phyloP scores from a whole-genome alignment of 108 stramenopile genomes.

The Cylindrotheca fusiformis region DNA sequence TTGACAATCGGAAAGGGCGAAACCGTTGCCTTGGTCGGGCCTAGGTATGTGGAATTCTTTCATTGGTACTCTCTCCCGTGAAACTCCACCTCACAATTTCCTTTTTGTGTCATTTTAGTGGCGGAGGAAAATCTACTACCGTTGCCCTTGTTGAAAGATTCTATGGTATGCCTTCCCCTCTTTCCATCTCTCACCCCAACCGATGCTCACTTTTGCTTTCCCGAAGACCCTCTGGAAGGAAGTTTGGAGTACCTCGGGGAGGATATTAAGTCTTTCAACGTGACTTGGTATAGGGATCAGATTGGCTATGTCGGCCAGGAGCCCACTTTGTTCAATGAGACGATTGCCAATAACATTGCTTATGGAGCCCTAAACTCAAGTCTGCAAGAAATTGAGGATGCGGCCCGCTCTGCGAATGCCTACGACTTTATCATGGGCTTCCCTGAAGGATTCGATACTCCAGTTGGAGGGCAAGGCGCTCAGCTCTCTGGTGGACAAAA shows the following conservation, averaged over 20 bases:
- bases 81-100: not conserved
- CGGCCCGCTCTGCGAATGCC: constrained; percentile 83
- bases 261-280: constrained; percentile 69
- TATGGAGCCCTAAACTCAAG: constrained; percentile 62
- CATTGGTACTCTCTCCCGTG: not conserved
- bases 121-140: constrained; percentile 85
- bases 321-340: constrained; percentile 87
- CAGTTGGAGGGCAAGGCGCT: constrained; percentile 53
- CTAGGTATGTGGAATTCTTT: not conserved
- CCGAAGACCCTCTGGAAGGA: constrained; percentile 35
- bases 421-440: constrained; percentile 80
- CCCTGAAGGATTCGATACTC: constrained; percentile 49
- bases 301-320: constrained; percentile 92
- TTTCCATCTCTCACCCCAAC: not conserved
- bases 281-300: constrained; percentile 78
- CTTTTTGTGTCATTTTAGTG: constrained; percentile 20
- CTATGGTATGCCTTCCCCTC: constrained; percentile 69
- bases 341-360: constrained; percentile 87
- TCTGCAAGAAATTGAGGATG: constrained; percentile 63
- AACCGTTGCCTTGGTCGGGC: constrained; percentile 69
- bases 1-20: constrained; percentile 46
- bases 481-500: constrained; percentile 71
- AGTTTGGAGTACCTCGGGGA: constrained; percentile 73
- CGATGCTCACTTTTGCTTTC: no score
- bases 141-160: constrained; percentile 85